These are phyloP conservation scores for Penicillium sp. DNA, from an alignment of 2,329 filamentous ascomycete species.

Conservation along the genomic window DNA sequence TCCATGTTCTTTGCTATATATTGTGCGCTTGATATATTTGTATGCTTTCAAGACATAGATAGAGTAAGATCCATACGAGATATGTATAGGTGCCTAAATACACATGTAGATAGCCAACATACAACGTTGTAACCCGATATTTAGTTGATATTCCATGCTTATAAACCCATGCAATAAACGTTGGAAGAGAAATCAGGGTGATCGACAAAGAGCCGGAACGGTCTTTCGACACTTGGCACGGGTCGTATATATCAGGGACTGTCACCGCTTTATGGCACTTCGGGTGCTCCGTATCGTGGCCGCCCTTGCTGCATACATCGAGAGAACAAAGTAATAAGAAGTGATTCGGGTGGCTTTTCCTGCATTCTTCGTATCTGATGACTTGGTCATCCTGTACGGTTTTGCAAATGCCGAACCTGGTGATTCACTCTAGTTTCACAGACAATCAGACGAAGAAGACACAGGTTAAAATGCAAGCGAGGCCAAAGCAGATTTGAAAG, in stretches of 20 bases:
- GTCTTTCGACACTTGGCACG: background rate
- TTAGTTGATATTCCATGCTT: no score
- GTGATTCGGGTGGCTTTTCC: background rate
- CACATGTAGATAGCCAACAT: no score
- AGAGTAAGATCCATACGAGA: no score
- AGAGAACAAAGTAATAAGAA: background rate
- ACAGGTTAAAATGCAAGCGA: background rate
- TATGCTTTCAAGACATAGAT: no score
- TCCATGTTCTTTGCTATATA: no score
- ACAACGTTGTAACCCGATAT: no score
- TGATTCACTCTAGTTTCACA: background rate
- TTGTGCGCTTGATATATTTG: no score
- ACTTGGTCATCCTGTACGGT: background rate
- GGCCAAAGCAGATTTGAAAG: background rate
- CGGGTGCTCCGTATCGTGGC: background rate
- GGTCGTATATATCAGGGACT: background rate
- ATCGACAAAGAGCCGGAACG: background rate
- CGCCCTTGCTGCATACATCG: background rate
- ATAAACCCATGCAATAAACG: background rate
- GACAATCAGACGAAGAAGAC: background rate
- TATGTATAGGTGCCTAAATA: no score
- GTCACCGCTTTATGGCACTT: background rate
- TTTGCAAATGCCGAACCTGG: background rate
- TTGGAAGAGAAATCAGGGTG: background rate
- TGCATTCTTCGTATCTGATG: background rate